Base-by-base conservation (phyloP, 192 early-diverging fungal genomes). In the Podila minutissima region DNA sequence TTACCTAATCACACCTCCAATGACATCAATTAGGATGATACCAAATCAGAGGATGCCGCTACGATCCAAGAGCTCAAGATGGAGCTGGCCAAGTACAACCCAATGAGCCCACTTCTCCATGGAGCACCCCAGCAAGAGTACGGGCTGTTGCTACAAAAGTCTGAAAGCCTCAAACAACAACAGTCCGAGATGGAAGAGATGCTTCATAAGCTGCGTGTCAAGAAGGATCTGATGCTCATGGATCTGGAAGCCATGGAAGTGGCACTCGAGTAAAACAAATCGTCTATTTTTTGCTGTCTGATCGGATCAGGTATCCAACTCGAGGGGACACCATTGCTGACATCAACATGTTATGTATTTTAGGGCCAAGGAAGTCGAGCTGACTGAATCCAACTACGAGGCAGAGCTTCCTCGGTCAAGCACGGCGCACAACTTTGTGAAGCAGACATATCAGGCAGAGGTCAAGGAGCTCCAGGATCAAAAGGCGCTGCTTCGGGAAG, bases 401-500 rank as follows among this genome's bases (percentile, higher is more conserved):
- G 5, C 32, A 26, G 13, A 35, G 13, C 63, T 69, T 8, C 69
- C 61, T 66, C 66, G 74, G 48, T 35, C 70, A 32, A 74, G 67
- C 41, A 71, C 79, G 6, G 66, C 69, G 19, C 73, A 83, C 49
- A 73, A 75, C 24, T 60, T 72, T 24, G 71, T 85, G n/a, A 85
- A 87, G 29, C 82, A 83, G 31, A 72, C 67, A 20, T 77, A 84
- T 38, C 49, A 71, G 5, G 57, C 60, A 20, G 74, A 87, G n/a
- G 84, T 89, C 29, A 74, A 66, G 57, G 81, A 83, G 1, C 73
- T 89, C 17, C 67, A 66, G 51, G 41, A 62, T 11, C 83, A 89
- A 67, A 50, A 82, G 60, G 86, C 84, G 32, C 37, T 37, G 12
- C 59, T 89, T 9, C 57, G 65, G 53, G 17, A 51, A 1, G 88